A percentile compares a stretch with the other conserved stretches of the same genome.
phyloP scores from a whole-genome alignment of 108 stramenopile genomes.

The Hondaea fermentalgiana region DNA sequence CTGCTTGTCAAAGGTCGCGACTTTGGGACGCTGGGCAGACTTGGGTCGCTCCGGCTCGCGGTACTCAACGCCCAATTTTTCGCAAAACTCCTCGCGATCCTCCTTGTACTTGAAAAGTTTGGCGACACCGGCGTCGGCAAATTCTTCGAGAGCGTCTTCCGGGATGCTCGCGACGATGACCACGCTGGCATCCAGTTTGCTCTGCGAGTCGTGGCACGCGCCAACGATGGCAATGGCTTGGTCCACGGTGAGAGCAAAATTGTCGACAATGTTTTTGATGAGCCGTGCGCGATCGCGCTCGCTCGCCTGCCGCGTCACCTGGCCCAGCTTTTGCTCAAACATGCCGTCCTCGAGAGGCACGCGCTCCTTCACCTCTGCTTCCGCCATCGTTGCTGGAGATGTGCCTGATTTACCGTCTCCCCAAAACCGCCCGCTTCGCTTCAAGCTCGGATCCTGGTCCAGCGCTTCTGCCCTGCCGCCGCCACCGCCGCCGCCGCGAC shows the following conservation, averaged over 20 bases:
- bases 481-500: too few relatives aligned
- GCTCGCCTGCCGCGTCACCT: not conserved
- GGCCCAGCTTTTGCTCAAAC: not conserved
- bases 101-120: constrained; percentile 2
- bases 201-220: not conserved
- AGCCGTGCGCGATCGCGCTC: not conserved
- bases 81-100: not conserved
- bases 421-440: not conserved
- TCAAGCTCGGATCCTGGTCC: too few relatives aligned
- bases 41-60: not conserved
- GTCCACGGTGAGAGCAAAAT: not conserved
- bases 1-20: not conserved
- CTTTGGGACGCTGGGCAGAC: not conserved
- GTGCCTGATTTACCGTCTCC: not conserved
- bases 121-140: not conserved
- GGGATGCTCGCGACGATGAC: not conserved
- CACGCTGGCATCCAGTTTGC: not conserved
- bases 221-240: not conserved
- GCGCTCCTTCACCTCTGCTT: not conserved
- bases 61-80: not conserved
- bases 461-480: too few relatives aligned
- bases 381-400: not conserved
- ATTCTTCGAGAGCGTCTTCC: not conserved
- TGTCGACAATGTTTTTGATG: not conserved
- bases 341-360: not conserved